Evolutionary conservation across 73 alveolate genomes (phyloP).

Genomic region (Stentor roeselii): DNA sequence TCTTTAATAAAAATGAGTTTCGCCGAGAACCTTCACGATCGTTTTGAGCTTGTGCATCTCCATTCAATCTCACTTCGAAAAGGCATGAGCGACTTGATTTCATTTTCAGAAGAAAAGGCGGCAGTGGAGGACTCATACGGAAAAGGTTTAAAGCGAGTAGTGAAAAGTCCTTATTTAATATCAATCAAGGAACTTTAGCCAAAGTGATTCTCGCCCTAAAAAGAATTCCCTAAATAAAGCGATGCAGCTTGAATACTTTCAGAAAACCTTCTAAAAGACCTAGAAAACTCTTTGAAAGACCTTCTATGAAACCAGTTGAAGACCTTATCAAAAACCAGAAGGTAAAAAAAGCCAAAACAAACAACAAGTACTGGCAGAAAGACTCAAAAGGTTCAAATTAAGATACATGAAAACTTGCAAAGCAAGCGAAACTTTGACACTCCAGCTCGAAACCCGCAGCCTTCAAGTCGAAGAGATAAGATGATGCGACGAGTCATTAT

Average conservation of each 20-base stretch:
- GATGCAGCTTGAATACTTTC: conserved; percentile 8
- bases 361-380: neutral
- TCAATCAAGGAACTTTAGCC: conserved; percentile 22
- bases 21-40: conserved; percentile 21
- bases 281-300: conserved; percentile 19
- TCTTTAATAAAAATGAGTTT: too few species aligned
- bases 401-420: conserved; percentile 15
- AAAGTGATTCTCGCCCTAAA: conserved; percentile 17
- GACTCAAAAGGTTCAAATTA: neutral
- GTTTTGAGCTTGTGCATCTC: conserved; percentile 13
- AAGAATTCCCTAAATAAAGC: conserved; percentile 25
- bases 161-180: neutral
- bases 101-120: conserved; percentile 14
- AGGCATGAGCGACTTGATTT: conserved; percentile 6
- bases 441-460: conserved; percentile 1
- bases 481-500: neutral
- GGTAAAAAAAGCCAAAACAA: conserved; percentile 2
- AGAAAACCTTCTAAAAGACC: conserved; percentile 16
- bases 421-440: neutral
- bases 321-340: conserved; percentile 4
- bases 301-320: conserved; percentile 20
- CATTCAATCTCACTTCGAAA: conserved; percentile 8
- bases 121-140: conserved; percentile 22
- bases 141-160: conserved; percentile 1
- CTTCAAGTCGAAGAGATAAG: conserved; percentile 6